Percentiles rank a stretch among this genome's conserved stretches.
phyloP scores from a whole-genome alignment of 768 basidiomycete genomes.

The Favolaschia claudopus region DNA sequence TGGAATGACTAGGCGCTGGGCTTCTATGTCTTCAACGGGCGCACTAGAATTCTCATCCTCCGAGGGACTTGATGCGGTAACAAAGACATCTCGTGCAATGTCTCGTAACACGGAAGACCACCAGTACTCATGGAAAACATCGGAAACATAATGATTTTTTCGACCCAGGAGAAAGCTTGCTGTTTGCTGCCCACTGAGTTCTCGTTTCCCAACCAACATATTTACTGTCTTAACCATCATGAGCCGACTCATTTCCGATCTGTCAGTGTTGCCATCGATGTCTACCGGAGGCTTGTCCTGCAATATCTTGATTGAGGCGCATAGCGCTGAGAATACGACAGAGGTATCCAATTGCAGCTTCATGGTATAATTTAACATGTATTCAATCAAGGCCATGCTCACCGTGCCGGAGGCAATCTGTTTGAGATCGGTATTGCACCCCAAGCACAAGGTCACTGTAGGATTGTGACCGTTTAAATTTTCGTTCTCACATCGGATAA shows the following conservation, averaged over 20 bases:
- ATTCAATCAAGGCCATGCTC: too few species aligned
- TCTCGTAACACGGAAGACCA: conserved; percentile 1
- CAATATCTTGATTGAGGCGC: conserved; percentile 10
- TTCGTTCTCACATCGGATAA: background rate
- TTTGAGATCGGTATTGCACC: conserved; percentile 9
- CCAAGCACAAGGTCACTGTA: background rate
- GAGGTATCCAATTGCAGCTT: too few species aligned
- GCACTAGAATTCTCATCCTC: too few species aligned
- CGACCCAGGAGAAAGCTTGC: background rate
- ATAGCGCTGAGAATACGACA: conserved; percentile 18
- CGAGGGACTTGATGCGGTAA: too few species aligned
- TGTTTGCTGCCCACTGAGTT: background rate
- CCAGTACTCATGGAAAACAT: background rate
- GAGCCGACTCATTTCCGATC: background rate
- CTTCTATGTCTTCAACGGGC: too few species aligned
- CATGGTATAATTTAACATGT: too few species aligned
- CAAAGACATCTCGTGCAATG: conserved; percentile 25
- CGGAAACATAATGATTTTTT: background rate
- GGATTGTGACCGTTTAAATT: background rate
- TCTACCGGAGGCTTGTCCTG: too few species aligned
- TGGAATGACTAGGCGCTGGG: too few species aligned
- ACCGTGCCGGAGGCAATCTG: too few species aligned
- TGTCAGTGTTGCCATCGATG: conserved; percentile 7
- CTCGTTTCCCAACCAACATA: too few species aligned
- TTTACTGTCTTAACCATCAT: conserved; percentile 1